Base-by-base conservation (phyloP, 805 yeast species). In the Starmerella asiatica region DNA sequence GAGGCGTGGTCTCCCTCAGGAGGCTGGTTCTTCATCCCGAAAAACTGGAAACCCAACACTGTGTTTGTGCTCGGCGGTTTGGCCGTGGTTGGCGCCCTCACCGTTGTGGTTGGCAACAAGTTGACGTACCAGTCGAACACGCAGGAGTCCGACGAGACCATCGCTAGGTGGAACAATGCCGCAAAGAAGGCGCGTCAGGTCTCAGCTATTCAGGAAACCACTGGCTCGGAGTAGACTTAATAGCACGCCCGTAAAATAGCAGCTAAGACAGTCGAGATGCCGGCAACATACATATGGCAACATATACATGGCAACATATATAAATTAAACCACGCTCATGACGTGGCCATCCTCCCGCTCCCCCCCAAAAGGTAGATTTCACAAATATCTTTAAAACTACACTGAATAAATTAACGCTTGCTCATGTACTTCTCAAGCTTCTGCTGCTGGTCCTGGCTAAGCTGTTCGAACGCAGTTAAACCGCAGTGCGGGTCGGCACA, bases 11-110 rank as follows among this genome's bases (percentile, higher is more conserved):
- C 71, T 17, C 73, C 72, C 21, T 51, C 72, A 2, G 77, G 77
- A 41, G 77, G 76, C 36, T 72, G 77, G 76, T 65, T 54, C 55
- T 66, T 65, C 51, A 65, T 67, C 14, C 77, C 77, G 16, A 60
- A 58, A 48, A 72, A 72, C 60, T 67, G 68, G 58, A 61, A 60
- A 41, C 46, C 57, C 19, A 71, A 71, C 53, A 65, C 71, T 8
- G 39, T 52, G 12, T 51, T 64, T 34, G 67, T 65, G 9, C 56
- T 63, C 16, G 61, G 60, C 11, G 69, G 69, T 1, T 57, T 63
- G 34, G 56, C 62, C 21, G 57, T 57, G 3, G 53, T 57, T 5
- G 49, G 63, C 17, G 55, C 54, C 32, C 55, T 54, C 23, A 46
- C 64, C 23, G 65, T 60, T 47, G 39, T 45, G 16, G 55, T 65